Conservation (phyloP, 257 asterid genomes). For the Lycium barbarum region DNA sequence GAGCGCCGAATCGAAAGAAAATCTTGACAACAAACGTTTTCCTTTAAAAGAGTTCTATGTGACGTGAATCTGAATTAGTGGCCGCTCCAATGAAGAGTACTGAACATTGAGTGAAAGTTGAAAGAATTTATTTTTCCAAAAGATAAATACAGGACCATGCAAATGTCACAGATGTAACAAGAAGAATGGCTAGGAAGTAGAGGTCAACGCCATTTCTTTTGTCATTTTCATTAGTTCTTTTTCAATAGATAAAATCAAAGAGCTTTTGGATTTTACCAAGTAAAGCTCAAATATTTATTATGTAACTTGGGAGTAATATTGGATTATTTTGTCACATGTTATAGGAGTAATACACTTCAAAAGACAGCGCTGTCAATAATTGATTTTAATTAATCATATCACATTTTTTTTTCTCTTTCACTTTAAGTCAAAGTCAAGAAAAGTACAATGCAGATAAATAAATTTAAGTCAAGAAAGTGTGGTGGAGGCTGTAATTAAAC, state of each 20-base stretch:
- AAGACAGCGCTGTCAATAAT: background rate
- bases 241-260: background rate
- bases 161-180: conserved; percentile 14
- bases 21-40: rapidly evolving
- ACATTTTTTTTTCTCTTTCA: background rate
- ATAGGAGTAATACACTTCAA: background rate
- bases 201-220: conserved; percentile 29
- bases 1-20: too few relatives aligned
- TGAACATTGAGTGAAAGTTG: background rate
- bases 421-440: conserved; percentile 8
- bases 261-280: background rate
- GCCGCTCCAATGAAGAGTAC: too few relatives aligned
- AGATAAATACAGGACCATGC: background rate
- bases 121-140: background rate
- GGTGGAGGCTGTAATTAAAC: background rate
- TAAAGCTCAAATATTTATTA: background rate
- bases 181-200: conserved; percentile 27
- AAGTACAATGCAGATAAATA: background rate
- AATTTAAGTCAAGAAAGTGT: background rate
- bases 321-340: background rate
- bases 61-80: too few relatives aligned
- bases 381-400: background rate
- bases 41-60: rapidly evolving
- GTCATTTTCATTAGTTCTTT: conserved; percentile 33
- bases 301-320: background rate